Base-by-base conservation (phyloP, 768 basidiomycete genomes). In the Psilocybe tampanensis region DNA sequence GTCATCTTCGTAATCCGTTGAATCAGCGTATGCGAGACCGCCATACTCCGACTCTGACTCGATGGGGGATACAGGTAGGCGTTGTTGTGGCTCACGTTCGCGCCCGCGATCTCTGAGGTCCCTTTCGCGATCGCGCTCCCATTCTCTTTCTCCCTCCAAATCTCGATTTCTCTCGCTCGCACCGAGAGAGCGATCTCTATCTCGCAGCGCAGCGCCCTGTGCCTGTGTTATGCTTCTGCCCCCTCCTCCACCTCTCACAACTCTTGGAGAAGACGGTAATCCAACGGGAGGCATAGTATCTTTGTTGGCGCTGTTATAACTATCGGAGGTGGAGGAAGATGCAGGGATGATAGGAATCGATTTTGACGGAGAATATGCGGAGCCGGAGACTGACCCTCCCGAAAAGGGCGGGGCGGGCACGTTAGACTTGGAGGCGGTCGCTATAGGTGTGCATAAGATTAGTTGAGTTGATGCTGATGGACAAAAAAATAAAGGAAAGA, bases 21-120 rank as follows among this genome's bases (percentile, higher is more conserved):
- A 77, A 52, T 80, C 75, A 3, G 79, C 81, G 59, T 84, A 84
- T 2, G 81, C 81, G 19, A 83, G 70, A 15, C 80, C 79, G 23
- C 79, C 76, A 29, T 75, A 76, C 55, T 83, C 80, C 2, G 78
- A 80, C 17, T 66, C 77, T 2, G 78, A 77, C 24, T 66, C 64
- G 42, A 70, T 71, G 26, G 78, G 73, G 8, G 71, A 70, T 7
- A 66, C 50, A 2, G 72, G 67, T 5, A 56, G 54, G 18, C 47
- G 54, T n/a, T 45, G 42, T 5, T 50, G 44, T 17, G 23, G 23
- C 29, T 36, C 33, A 41, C 34, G 39, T 24, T 42, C 57, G 34
- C 19, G 39, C 47, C 39, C 15, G 24, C 48, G 42, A 12, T 11
- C 33, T 19, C 33, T n/a, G 36, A 39, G 36, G 6, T 39, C 36